These are phyloP conservation scores for Halenospora varia DNA, from an alignment of 495 filamentous ascomycete genomes.

Conservation along the genomic window DNA sequence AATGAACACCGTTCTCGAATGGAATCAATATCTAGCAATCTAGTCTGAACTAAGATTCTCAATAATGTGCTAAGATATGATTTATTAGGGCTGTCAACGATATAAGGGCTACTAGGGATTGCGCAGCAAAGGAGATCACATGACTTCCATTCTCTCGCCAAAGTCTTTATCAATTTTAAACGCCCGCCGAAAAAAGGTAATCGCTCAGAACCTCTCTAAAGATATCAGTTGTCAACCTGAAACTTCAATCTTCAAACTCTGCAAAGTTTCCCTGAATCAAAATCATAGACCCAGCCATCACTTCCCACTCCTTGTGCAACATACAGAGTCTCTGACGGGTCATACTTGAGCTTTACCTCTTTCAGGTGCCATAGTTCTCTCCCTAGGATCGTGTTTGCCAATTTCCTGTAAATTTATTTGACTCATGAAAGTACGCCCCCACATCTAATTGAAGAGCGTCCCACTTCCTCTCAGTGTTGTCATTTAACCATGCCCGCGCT, in stretches of 20 bases:
- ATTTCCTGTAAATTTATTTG: conserved; percentile 32
- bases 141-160: too few species aligned
- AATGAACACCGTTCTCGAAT: too few species aligned
- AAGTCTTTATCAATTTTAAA: too few species aligned
- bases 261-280: conserved; percentile 5
- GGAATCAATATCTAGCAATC: too few species aligned
- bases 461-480: neutral
- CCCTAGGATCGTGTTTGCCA: conserved; percentile 45
- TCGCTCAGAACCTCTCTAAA: too few species aligned
- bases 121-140: too few species aligned
- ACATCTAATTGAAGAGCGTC: conserved; percentile 18
- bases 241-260: neutral
- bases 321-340: conserved; percentile 45
- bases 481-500: neutral
- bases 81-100: too few species aligned
- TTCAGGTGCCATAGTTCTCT: conserved; percentile 34
- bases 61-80: too few species aligned
- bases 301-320: conserved; percentile 44
- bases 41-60: too few species aligned
- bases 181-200: too few species aligned
- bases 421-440: conserved; percentile 43
- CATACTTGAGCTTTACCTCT: conserved; percentile 43
- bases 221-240: too few species aligned
- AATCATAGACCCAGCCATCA: conserved; percentile 35
- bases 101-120: too few species aligned